Conservation (phyloP, 192 early-diverging fungal species). For the Coemansia sp. region DNA sequence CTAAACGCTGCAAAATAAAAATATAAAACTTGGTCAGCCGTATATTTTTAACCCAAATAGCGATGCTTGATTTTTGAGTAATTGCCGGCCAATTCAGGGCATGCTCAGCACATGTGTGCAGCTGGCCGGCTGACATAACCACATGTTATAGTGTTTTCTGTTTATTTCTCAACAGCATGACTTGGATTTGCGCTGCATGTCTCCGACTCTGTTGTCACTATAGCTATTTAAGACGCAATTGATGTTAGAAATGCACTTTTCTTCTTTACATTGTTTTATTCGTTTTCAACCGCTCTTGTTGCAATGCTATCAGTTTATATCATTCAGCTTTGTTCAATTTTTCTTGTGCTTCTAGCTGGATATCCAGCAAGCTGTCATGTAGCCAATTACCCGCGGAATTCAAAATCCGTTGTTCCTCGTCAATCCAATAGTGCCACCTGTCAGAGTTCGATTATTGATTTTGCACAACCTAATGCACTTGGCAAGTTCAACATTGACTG, state of each 20-base stretch:
- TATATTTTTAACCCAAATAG: not conserved
- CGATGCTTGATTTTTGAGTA: not conserved
- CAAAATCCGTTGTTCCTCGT: not conserved
- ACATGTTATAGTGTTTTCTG: not conserved
- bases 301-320: not conserved
- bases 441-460: conserved; percentile 27
- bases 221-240: not conserved
- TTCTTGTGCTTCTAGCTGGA: too few species aligned
- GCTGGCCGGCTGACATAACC: not conserved
- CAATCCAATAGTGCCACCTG: conserved; percentile 11
- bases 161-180: not conserved
- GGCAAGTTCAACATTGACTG: conserved; percentile 39
- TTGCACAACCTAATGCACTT: conserved; percentile 28
- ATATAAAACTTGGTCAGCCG: too few species aligned
- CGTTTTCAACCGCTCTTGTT: not conserved
- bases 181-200: not conserved
- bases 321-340: too few species aligned
- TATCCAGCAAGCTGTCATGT: too few species aligned
- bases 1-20: too few species aligned
- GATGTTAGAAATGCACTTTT: not conserved
- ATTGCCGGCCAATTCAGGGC: not conserved
- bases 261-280: not conserved
- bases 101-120: not conserved
- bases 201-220: not conserved
- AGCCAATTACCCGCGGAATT: not conserved